Evolutionary conservation across 805 yeast genomes (phyloP).

Genomic region (Isabelozyma pseudorhagii): DNA sequence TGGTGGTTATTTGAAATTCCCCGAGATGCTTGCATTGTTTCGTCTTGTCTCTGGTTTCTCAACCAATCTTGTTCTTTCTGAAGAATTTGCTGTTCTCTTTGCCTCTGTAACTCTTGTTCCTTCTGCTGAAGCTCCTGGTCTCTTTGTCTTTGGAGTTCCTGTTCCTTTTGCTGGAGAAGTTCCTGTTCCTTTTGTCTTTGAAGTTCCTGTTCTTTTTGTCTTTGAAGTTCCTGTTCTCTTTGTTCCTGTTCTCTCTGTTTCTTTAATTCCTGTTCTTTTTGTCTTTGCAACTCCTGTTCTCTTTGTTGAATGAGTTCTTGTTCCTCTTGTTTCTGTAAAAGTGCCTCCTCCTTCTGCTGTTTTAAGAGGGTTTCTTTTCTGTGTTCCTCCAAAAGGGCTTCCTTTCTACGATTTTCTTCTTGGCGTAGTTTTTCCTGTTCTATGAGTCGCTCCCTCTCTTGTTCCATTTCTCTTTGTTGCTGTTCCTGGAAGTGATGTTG

Average conservation of each 20-base stretch:
- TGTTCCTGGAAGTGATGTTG: neutral
- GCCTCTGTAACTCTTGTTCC: too few relatives aligned
- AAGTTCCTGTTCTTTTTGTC: too few relatives aligned
- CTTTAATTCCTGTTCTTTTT: neutral
- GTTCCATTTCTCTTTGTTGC: neutral
- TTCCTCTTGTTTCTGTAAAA: neutral
- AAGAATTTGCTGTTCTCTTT: too few relatives aligned
- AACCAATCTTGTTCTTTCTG: too few relatives aligned
- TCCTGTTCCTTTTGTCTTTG: neutral
- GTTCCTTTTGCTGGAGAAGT: too few relatives aligned
- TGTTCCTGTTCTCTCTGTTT: neutral
- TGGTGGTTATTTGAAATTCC: too few relatives aligned
- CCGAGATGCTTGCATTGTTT: too few relatives aligned
- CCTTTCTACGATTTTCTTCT: neutral
- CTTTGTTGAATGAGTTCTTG: neutral
- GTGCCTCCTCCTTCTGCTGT: neutral
- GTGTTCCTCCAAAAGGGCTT: neutral
- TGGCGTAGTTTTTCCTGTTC: neutral
- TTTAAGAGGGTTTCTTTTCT: neutral
- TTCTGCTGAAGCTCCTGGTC: neutral
- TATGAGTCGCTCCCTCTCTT: neutral
- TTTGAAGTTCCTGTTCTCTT: too few relatives aligned
- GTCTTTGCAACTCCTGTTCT: neutral
- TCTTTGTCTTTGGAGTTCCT: neutral
- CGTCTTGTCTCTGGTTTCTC: too few relatives aligned